Evolutionary conservation across 164 flowering plant genomes (phyloP).

Genomic region (Warburgia ugandensis): DNA sequence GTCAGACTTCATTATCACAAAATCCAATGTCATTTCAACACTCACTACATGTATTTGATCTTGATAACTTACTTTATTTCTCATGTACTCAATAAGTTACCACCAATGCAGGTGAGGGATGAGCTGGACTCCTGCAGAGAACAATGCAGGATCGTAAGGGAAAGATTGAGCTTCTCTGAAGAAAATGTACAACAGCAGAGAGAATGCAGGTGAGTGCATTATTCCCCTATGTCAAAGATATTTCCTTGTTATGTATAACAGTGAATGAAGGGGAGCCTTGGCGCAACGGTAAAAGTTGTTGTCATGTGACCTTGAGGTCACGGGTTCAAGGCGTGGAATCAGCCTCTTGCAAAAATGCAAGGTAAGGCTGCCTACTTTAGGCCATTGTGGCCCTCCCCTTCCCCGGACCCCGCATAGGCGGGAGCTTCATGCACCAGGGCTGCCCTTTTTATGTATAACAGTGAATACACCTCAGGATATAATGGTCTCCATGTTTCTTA

Average conservation of each 20-base stretch:
- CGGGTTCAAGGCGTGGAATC: too few species aligned
- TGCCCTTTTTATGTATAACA: too few species aligned
- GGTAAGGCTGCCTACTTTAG: too few species aligned
- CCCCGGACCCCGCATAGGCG: too few species aligned
- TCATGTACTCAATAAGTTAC: neutral
- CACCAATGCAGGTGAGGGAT: constrained; percentile 33
- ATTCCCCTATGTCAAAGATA: neutral
- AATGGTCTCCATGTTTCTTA: too few species aligned
- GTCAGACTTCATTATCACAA: neutral
- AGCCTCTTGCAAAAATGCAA: too few species aligned
- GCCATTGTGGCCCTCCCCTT: too few species aligned
- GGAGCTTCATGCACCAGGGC: too few species aligned
- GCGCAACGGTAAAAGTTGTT: too few species aligned
- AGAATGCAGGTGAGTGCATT: constrained; percentile 41
- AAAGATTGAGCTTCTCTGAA: constrained; percentile 30
- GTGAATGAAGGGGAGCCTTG: too few species aligned
- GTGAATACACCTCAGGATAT: too few species aligned
- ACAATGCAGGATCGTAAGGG: constrained; percentile 37
- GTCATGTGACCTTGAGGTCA: too few species aligned
- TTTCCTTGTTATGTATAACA: neutral
- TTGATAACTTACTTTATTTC: neutral
- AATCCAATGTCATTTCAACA: neutral
- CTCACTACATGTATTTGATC: neutral
- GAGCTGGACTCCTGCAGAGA: constrained; percentile 42
- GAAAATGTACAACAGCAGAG: constrained; percentile 32